These are phyloP conservation scores for Acanthamoeba quina DNA, from an alignment of 208 protist species.

Conservation along the genomic window DNA sequence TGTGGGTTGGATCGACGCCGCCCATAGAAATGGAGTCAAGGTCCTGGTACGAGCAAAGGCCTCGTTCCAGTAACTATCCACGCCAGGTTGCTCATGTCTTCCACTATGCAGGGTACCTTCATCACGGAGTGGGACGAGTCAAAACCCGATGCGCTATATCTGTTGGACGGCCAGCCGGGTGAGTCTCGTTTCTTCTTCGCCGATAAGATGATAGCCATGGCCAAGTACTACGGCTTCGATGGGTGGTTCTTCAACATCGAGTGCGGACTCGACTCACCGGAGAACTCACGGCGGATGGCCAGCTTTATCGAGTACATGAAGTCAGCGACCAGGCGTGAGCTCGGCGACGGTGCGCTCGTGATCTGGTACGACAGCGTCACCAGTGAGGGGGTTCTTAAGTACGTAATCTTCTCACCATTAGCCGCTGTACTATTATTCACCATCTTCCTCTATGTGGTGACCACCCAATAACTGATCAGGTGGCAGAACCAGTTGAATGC, in stretches of 20 bases:
- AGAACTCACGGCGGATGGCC: constrained; percentile 32
- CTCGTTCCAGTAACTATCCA: too few relatives aligned
- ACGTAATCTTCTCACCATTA: background rate
- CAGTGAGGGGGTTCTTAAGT: constrained; percentile 83
- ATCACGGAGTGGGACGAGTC: constrained; percentile 90
- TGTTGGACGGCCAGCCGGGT: constrained; percentile 78
- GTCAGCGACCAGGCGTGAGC: background rate
- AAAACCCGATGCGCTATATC: constrained; percentile 75
- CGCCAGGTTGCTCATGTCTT: background rate
- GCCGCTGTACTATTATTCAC: background rate
- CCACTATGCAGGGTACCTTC: constrained; percentile 87
- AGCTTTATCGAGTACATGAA: constrained; percentile 71
- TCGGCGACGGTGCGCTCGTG: constrained; percentile 76
- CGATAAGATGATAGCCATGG: constrained; percentile 88
- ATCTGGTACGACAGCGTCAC: constrained; percentile 95
- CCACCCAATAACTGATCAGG: background rate
- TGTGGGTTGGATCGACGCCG: constrained; percentile 90
- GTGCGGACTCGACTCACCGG: constrained; percentile 17
- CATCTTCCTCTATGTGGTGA: background rate
- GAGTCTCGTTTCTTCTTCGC: constrained; percentile 82
- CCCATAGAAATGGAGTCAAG: constrained; percentile 91
- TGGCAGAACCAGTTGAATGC: constrained; percentile 93
- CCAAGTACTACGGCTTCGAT: constrained; percentile 92
- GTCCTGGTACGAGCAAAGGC: constrained; percentile 80
- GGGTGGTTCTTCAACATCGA: constrained; percentile 95